phyloP scores from a whole-genome alignment of 495 filamentous ascomycete genomes.

The Podospora australis region DNA sequence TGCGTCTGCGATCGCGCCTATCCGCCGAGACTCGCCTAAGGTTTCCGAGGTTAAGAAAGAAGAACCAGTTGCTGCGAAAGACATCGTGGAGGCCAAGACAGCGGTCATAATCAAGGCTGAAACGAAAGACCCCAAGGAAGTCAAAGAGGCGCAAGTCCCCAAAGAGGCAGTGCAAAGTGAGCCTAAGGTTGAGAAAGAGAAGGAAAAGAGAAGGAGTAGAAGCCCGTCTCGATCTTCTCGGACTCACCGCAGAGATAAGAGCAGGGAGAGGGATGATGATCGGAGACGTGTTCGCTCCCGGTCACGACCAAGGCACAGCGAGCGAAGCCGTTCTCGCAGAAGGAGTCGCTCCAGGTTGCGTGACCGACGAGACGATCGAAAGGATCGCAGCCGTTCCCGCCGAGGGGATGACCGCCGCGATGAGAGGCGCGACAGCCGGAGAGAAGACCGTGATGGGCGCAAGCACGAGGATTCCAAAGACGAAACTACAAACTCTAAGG shows the following conservation, averaged over 20 bases:
- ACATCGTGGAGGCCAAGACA: slow-evolving; percentile 19
- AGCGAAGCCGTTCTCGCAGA: slow-evolving; percentile 13
- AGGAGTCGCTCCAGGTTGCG: slow-evolving; percentile 21
- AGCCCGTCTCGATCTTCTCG: slow-evolving; percentile 26
- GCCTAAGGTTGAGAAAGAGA: too few species aligned
- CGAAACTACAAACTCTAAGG: background rate
- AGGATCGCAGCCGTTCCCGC: slow-evolving; percentile 37
- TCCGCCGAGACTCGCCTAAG: slow-evolving; percentile 40
- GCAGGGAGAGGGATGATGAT: slow-evolving; percentile 19
- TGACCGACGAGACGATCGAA: slow-evolving; percentile 25
- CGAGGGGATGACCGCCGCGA: slow-evolving; percentile 21
- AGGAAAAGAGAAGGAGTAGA: slow-evolving; percentile 30
- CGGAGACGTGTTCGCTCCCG: slow-evolving; percentile 18
- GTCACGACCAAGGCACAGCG: slow-evolving; percentile 16
- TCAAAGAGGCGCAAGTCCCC: slow-evolving; percentile 20
- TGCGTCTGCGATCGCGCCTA: slow-evolving; percentile 50
- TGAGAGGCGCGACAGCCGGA: slow-evolving; percentile 13
- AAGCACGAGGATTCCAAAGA: slow-evolving; percentile 15
- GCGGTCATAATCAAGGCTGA: slow-evolving; percentile 12
- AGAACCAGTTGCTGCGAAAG: slow-evolving; percentile 19
- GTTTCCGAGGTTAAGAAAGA: slow-evolving; percentile 31
- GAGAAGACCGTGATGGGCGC: slow-evolving; percentile 12
- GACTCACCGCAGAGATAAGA: slow-evolving; percentile 26
- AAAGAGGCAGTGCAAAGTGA: too few species aligned
- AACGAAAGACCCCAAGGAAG: slow-evolving; percentile 19